These are phyloP conservation scores for Pinus albicaulis DNA, from an alignment of 75 land plant species.

Conservation along the genomic window DNA sequence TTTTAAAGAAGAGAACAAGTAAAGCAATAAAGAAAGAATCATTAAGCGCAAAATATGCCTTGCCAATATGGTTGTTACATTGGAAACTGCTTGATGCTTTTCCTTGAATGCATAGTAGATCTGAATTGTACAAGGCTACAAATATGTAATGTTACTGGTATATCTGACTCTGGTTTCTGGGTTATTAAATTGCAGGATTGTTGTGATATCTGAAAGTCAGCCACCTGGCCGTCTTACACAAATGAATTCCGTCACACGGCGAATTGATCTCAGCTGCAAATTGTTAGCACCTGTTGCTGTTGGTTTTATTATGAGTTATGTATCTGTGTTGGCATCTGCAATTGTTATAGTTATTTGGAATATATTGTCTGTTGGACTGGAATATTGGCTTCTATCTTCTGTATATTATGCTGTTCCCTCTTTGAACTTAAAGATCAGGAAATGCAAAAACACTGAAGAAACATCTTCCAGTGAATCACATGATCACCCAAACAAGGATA, in stretches of 20 bases:
- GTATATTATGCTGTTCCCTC: slow-evolving; percentile 72
- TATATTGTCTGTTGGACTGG: slow-evolving; percentile 54
- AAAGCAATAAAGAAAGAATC: background rate
- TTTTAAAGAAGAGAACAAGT: background rate
- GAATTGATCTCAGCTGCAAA: slow-evolving; percentile 91
- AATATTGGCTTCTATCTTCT: slow-evolving; percentile 77
- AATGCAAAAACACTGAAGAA: slow-evolving; percentile 14
- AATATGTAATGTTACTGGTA: background rate
- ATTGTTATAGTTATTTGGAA: slow-evolving; percentile 71
- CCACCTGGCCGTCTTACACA: slow-evolving; percentile 53
- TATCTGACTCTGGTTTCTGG: background rate
- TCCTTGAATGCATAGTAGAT: background rate
- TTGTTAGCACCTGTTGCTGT: slow-evolving; percentile 75
- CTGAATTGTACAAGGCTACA: background rate
- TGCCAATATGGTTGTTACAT: background rate
- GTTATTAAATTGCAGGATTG: slow-evolving; percentile 61
- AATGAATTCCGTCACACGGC: slow-evolving; percentile 71
- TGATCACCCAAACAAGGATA: slow-evolving; percentile 6
- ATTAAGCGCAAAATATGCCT: background rate
- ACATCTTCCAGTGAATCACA: background rate
- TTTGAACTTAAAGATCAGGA: slow-evolving; percentile 33
- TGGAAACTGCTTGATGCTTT: background rate
- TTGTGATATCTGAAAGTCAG: slow-evolving; percentile 70
- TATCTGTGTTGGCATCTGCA: slow-evolving; percentile 75
- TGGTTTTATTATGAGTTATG: slow-evolving; percentile 81